A percentile compares a stretch with the other conserved stretches of the same genome.
phyloP scores from a whole-genome alignment of 306 rosid genomes.

The Glycine soja region DNA sequence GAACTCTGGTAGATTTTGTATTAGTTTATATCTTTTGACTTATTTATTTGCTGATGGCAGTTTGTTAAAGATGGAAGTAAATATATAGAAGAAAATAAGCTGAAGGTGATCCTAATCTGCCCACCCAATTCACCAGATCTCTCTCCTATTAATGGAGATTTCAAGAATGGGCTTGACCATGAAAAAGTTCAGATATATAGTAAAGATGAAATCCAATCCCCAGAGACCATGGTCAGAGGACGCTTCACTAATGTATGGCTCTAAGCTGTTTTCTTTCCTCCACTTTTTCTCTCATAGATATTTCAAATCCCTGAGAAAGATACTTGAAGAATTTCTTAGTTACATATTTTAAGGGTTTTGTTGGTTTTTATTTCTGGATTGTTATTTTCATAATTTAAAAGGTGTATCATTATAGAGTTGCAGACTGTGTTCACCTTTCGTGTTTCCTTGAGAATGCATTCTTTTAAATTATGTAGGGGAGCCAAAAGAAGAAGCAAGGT shows the following conservation, averaged over 20 bases:
- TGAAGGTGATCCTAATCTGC: constrained; percentile 74
- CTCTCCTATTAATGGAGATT: constrained; percentile 64
- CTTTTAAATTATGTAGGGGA: constrained; percentile 42
- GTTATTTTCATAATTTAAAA: constrained; percentile 31
- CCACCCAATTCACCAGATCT: constrained; percentile 66
- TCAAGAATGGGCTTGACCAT: constrained; percentile 55
- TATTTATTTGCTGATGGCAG: constrained; percentile 53
- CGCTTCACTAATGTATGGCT: constrained; percentile 41
- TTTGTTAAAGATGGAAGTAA: constrained; percentile 71
- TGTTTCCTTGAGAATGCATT: constrained; percentile 26
- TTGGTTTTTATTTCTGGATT: constrained; percentile 23
- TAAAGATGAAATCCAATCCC: constrained; percentile 50
- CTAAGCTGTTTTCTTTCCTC: constrained; percentile 37
- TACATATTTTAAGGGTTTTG: constrained; percentile 26
- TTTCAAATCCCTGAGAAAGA: constrained; percentile 43
- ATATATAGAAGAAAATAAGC: constrained; percentile 78
- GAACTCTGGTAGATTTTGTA: constrained; percentile 29
- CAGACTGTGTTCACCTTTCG: background rate
- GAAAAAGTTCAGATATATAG: constrained; percentile 53
- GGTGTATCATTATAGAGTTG: constrained; percentile 26
- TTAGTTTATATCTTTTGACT: constrained; percentile 42
- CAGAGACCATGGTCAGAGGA: constrained; percentile 61
- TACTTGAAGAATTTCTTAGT: constrained; percentile 34
- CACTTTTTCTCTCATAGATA: constrained; percentile 16
- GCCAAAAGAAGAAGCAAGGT: constrained; percentile 42